Evolutionary conservation across 1,139 yeast species (phyloP).

Genomic region (Maudiozyma humilis): DNA sequence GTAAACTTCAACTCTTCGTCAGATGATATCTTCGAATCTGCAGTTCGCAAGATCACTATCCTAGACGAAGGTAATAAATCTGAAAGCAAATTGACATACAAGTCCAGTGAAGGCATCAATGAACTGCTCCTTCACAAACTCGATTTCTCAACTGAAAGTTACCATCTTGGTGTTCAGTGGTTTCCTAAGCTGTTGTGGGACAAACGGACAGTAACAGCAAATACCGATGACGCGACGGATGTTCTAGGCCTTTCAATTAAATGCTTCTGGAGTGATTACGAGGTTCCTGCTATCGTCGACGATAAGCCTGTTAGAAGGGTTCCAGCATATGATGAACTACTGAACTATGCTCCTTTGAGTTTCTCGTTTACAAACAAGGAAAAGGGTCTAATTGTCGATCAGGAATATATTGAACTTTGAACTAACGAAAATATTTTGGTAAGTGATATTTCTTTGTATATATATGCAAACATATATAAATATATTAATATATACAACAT

Average conservation of each 20-base stretch:
- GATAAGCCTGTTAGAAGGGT: slow-evolving; percentile 37
- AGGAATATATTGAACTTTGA: slow-evolving; percentile 23
- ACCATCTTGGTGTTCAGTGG: slow-evolving; percentile 69
- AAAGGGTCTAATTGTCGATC: slow-evolving; percentile 56
- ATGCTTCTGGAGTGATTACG: slow-evolving; percentile 73
- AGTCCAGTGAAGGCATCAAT: slow-evolving; percentile 53
- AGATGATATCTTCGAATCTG: slow-evolving; percentile 36
- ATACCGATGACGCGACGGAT: slow-evolving; percentile 31
- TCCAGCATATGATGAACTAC: slow-evolving; percentile 63
- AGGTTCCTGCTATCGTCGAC: slow-evolving; percentile 35
- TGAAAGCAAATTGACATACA: slow-evolving; percentile 44
- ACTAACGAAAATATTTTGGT: background rate
- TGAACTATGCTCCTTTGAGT: slow-evolving; percentile 56
- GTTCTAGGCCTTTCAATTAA: slow-evolving; percentile 47
- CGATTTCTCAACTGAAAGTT: slow-evolving; percentile 46
- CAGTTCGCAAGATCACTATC: slow-evolving; percentile 54
- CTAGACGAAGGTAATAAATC: slow-evolving; percentile 13
- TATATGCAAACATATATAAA: background rate
- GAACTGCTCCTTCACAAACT: slow-evolving; percentile 55
- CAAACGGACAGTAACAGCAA: slow-evolving; percentile 23
- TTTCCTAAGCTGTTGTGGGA: slow-evolving; percentile 48
- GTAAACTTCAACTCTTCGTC: slow-evolving; percentile 46
- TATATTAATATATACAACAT: background rate
- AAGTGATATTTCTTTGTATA: background rate
- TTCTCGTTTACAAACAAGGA: slow-evolving; percentile 58